A percentile compares a stretch with the other conserved stretches of the same genome.
Conservation (phyloP, 768 basidiomycete species). For the Gloeostereum incarnatum region DNA sequence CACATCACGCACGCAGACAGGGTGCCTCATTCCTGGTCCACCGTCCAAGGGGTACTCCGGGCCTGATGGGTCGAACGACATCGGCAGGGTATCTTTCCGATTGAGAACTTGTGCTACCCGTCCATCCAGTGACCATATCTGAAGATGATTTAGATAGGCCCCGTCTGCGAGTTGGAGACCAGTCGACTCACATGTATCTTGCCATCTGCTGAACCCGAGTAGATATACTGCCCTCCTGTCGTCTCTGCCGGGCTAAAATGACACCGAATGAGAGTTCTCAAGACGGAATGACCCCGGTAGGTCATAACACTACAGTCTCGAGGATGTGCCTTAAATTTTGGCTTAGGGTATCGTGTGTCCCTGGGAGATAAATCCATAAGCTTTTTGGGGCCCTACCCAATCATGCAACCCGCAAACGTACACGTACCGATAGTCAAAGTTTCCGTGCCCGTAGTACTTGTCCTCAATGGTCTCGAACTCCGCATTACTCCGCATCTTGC, state of each 20-base stretch:
- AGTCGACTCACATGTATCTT: conserved; percentile 58
- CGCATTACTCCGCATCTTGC: conserved; percentile 76
- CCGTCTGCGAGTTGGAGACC: conserved; percentile 2
- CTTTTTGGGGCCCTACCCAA: too few species aligned
- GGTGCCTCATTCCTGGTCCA: conserved; percentile 17
- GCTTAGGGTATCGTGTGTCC: conserved; percentile 57
- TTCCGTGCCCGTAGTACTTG: conserved; percentile 42
- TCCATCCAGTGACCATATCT: conserved; percentile 97
- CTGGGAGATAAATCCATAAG: conserved; percentile 23
- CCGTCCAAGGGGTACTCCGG: conserved; percentile 30
- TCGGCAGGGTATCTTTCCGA: conserved; percentile 62
- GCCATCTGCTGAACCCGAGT: conserved; percentile 87
- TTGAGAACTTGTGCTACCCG: conserved; percentile 77
- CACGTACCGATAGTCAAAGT: conserved; percentile 79
- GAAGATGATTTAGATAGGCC: conserved; percentile 6
- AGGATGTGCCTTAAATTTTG: conserved; percentile 60
- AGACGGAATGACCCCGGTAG: conserved; percentile 84
- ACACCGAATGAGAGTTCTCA: conserved; percentile 90
- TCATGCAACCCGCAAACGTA: too few species aligned
- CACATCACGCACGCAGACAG: conserved; percentile 80
- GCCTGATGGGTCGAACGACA: conserved; percentile 64
- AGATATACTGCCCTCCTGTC: conserved; percentile 89
- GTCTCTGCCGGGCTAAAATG: conserved; percentile 93
- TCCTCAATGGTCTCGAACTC: conserved; percentile 52
- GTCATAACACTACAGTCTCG: conserved; percentile 93